These are phyloP conservation scores for Aspergillus sp. DNA, from an alignment of 2,329 filamentous ascomycete genomes.

Conservation along the genomic window DNA sequence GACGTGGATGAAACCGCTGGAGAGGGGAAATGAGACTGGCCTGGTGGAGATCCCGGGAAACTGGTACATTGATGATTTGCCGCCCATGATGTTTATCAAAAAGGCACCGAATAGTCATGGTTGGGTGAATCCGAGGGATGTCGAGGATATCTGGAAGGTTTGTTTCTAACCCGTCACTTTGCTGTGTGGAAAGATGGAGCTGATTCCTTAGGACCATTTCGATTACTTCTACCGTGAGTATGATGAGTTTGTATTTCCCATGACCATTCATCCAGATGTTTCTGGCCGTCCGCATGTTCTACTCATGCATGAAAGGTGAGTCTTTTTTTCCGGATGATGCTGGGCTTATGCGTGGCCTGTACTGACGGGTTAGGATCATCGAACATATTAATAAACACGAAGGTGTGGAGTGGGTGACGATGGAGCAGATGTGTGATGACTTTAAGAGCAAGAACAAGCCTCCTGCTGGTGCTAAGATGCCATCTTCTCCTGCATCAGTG, in stretches of 20 bases:
- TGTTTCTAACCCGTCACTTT: neutral
- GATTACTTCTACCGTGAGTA: conserved; percentile 74
- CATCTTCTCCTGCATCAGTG: conserved; percentile 15
- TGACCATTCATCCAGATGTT: conserved; percentile 75
- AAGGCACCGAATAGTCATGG: conserved; percentile 53
- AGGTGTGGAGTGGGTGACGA: conserved; percentile 49
- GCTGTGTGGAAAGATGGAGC: conserved; percentile 37
- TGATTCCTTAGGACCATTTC: conserved; percentile 61
- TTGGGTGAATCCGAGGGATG: conserved; percentile 58
- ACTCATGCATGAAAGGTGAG: conserved; percentile 69
- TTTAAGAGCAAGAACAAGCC: conserved; percentile 56
- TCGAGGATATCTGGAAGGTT: conserved; percentile 58
- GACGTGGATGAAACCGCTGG: conserved; percentile 50
- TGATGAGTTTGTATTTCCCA: conserved; percentile 74
- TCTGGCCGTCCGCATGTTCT: conserved; percentile 70
- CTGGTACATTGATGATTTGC: conserved; percentile 47
- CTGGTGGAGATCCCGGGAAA: conserved; percentile 46
- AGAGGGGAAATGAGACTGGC: conserved; percentile 45
- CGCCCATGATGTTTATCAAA: conserved; percentile 50
- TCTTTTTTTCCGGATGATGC: neutral
- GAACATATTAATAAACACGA: conserved; percentile 66
- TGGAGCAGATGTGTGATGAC: conserved; percentile 70
- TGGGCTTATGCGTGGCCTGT: neutral
- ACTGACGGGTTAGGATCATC: conserved; percentile 49
- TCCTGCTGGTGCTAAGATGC: conserved; percentile 27